Base-by-base conservation (phyloP, 225 moss, liverwort and hornwort genomes). In the Polytrichum formosum region DNA sequence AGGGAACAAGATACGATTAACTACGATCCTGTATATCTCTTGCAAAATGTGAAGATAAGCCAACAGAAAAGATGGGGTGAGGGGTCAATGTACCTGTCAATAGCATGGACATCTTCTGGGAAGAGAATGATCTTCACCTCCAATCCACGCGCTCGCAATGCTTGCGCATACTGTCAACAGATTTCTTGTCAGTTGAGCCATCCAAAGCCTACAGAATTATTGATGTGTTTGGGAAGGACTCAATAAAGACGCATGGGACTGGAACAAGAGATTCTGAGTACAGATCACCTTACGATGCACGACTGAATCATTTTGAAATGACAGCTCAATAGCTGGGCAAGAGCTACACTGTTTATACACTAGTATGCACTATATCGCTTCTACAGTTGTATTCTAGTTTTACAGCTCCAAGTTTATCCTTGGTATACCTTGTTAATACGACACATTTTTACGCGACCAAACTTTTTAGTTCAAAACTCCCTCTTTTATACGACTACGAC, bases 91-190 rank as follows among this genome's bases (percentile, higher is more conserved):
- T 55, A 84, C 85, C 80, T 89, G 80, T 98, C 97, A 61, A 98
- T 90, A 5, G 92, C 76, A 64, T 98, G 97, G 54, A 83, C 56
- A 70, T 98, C 97, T 60, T 97, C 94, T 37, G 97, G 94, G 73
- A 98, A 98, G 13, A 94, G 73, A 33, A 98, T 90, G 71, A 98
- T 91, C 80, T 98, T 94, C 54, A 94, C 97, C 79, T 98, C 97
- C 58, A 92, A 85, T 53, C 92, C 94, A 33, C 90, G 85, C 33
- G 94, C 84, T n/a, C 94, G 90, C 73, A 98, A 77, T 5, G 97
- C 97, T 85, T 94, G 97, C 54, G 92, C 92, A 67, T 92, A 98
- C 92, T 97, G 74, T 46, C 46, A 13, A 46, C 46, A 46, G 10
- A 46, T 46, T 13, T 46, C 46, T 23, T 19, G 33, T 27, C 20